A percentile compares a stretch with the other conserved stretches of the same genome.
These are phyloP conservation scores for Mrakia gelida DNA, from an alignment of 768 basidiomycete species.

Conservation along the genomic window DNA sequence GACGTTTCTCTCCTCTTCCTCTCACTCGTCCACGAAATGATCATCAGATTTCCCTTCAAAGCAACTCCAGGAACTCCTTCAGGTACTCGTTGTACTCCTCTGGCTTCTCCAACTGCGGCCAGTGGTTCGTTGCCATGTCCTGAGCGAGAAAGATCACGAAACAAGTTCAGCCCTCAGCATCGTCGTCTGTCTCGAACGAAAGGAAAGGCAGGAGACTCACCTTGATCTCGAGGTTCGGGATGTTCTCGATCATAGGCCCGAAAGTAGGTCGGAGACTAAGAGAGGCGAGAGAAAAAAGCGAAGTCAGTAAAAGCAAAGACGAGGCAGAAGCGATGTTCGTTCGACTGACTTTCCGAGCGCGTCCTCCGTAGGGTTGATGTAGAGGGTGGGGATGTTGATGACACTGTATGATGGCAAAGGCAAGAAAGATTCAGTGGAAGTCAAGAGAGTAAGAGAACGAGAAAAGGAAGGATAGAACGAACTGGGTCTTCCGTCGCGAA, in stretches of 20 bases:
- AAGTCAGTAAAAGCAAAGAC: too few species aligned
- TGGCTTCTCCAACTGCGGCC: slow-evolving; percentile 64
- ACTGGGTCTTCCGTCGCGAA: too few species aligned
- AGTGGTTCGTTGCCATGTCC: slow-evolving; percentile 59
- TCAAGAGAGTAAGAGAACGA: too few species aligned
- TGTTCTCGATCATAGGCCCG: background rate
- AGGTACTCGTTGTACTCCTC: slow-evolving; percentile 53
- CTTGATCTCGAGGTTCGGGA: slow-evolving; percentile 3
- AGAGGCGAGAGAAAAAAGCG: background rate
- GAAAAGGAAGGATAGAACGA: too few species aligned
- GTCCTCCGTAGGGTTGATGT: slow-evolving; percentile 6
- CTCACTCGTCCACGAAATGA: too few species aligned
- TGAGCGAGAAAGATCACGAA: slow-evolving; percentile 35
- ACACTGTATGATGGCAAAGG: background rate
- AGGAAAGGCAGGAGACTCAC: background rate
- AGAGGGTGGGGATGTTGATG: background rate
- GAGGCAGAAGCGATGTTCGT: background rate
- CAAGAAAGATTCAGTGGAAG: background rate
- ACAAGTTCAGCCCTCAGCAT: background rate
- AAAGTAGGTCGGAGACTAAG: background rate
- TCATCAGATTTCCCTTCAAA: slow-evolving; percentile 13
- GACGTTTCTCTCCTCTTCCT: too few species aligned
- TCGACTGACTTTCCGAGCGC: slow-evolving; percentile 9
- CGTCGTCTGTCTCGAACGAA: background rate
- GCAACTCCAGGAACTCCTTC: slow-evolving; percentile 52